Evolutionary conservation across 1,284 basidiomycete genomes (phyloP).

Genomic region (Mrakiaceae sp.): DNA sequence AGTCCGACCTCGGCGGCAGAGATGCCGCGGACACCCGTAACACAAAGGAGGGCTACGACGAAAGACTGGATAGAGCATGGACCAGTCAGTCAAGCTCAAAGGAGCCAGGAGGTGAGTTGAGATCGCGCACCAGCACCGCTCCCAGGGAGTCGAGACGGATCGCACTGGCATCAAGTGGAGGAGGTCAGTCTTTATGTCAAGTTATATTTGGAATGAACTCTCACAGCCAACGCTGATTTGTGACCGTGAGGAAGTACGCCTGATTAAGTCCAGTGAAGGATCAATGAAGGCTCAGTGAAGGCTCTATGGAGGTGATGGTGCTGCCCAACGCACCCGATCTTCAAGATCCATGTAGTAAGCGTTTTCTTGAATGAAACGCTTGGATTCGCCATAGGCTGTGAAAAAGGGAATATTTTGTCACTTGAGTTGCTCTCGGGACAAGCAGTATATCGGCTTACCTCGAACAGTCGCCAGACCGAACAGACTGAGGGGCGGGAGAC

Average conservation of each 20-base stretch:
- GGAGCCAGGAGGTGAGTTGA: too few relatives aligned
- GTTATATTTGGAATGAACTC: too few relatives aligned
- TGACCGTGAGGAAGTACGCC: constrained; percentile 31
- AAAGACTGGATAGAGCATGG: constrained; percentile 43
- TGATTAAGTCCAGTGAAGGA: too few relatives aligned
- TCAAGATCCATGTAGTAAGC: constrained; percentile 63
- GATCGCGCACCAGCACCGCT: constrained; percentile 24
- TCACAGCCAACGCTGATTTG: constrained; percentile 31
- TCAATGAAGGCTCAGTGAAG: constrained; percentile 38
- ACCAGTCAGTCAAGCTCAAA: too few relatives aligned
- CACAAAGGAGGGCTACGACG: constrained; percentile 42
- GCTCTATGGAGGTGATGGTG: too few relatives aligned
- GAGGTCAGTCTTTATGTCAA: too few relatives aligned
- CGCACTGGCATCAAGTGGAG: constrained; percentile 44
- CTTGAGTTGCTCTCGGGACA: constrained; percentile 4
- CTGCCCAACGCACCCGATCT: constrained; percentile 43
- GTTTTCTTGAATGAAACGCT: constrained; percentile 54
- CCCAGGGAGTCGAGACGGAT: constrained; percentile 65
- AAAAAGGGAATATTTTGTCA: constrained; percentile 23
- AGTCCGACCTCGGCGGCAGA: constrained; percentile 58
- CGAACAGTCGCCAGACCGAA: constrained; percentile 62
- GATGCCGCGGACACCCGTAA: constrained; percentile 42
- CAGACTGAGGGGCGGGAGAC: constrained; percentile 27
- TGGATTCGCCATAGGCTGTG: constrained; percentile 50
- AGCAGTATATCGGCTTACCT: constrained; percentile 20